phyloP scores from a whole-genome alignment of 2,329 filamentous ascomycete genomes.

The Capronia coronata region DNA sequence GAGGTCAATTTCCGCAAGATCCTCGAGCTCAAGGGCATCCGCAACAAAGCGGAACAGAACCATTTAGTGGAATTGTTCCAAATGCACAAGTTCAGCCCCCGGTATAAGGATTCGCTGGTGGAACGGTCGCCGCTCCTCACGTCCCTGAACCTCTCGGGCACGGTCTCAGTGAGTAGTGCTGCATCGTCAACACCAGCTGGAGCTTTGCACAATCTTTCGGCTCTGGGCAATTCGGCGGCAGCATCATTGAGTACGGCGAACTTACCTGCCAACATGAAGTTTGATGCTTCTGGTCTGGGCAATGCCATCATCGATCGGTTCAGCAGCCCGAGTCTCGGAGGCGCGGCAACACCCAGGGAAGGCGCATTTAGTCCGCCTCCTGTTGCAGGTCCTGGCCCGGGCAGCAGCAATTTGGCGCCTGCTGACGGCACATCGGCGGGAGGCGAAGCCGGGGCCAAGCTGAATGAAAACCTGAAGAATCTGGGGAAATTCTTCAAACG shows the following conservation, averaged over 20 bases:
- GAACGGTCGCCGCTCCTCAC: conserved; percentile 65
- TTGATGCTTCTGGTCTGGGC: conserved; percentile 76
- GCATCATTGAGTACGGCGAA: conserved; percentile 41
- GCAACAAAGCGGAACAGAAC: conserved; percentile 68
- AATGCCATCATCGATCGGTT: conserved; percentile 63
- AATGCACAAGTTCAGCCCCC: conserved; percentile 63
- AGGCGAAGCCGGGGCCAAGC: conserved; percentile 55
- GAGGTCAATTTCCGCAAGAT: conserved; percentile 96
- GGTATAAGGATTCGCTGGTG: conserved; percentile 61
- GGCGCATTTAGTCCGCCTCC: conserved; percentile 30
- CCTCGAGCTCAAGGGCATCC: conserved; percentile 87
- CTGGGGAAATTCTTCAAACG: conserved; percentile 94
- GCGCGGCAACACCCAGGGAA: conserved; percentile 60
- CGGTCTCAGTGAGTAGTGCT: conserved; percentile 30
- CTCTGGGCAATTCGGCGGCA: conserved; percentile 40
- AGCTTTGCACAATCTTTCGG: conserved; percentile 41
- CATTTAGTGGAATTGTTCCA: conserved; percentile 87
- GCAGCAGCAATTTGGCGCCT: conserved; percentile 25
- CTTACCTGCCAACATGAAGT: conserved; percentile 49
- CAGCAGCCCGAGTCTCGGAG: conserved; percentile 74
- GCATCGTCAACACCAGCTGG: conserved; percentile 34
- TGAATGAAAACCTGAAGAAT: conserved; percentile 91
- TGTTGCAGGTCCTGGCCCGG: conserved; percentile 26
- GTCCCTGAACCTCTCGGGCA: conserved; percentile 49
- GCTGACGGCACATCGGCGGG: conserved; percentile 31